Evolutionary conservation across 371 early-diverging fungal genomes (phyloP).

Genomic region (Apophysomyces variabilis): DNA sequence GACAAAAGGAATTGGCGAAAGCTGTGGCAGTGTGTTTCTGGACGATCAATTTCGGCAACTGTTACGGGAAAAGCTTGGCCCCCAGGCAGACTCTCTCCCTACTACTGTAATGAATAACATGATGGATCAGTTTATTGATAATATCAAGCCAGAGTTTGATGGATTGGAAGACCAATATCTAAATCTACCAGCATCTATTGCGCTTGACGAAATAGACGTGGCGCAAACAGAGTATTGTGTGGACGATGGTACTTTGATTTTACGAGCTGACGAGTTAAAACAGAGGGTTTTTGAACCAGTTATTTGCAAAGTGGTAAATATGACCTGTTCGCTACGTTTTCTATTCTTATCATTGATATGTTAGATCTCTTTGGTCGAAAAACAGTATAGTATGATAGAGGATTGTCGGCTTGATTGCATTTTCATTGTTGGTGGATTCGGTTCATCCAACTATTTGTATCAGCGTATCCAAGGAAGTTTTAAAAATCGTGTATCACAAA

Average conservation of each 20-base stretch:
- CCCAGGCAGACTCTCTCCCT: constrained; percentile 36
- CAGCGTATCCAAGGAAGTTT: constrained; percentile 41
- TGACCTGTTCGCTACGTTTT: neutral
- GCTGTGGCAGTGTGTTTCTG: constrained; percentile 61
- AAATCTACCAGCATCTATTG: constrained; percentile 48
- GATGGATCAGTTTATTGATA: constrained; percentile 61
- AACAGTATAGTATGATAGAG: constrained; percentile 30
- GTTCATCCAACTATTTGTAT: constrained; percentile 50
- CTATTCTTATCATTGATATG: neutral
- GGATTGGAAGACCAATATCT: constrained; percentile 54
- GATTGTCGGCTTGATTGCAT: constrained; percentile 36
- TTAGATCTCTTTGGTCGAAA: constrained; percentile 44
- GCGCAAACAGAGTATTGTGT: constrained; percentile 36
- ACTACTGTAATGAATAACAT: constrained; percentile 50
- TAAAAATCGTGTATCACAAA: constrained; percentile 30
- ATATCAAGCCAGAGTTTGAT: constrained; percentile 62
- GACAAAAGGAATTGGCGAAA: constrained; percentile 66
- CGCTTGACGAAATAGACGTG: constrained; percentile 38
- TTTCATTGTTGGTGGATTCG: constrained; percentile 56
- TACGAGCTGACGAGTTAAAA: constrained; percentile 53
- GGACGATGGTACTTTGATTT: constrained; percentile 55
- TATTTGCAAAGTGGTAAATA: constrained; percentile 50
- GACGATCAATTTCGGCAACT: constrained; percentile 51
- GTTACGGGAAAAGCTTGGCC: constrained; percentile 47
- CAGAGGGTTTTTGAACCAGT: constrained; percentile 64